These are phyloP conservation scores for Umbelopsis vinacea DNA, from an alignment of 192 early-diverging fungal genomes.

Conservation along the genomic window DNA sequence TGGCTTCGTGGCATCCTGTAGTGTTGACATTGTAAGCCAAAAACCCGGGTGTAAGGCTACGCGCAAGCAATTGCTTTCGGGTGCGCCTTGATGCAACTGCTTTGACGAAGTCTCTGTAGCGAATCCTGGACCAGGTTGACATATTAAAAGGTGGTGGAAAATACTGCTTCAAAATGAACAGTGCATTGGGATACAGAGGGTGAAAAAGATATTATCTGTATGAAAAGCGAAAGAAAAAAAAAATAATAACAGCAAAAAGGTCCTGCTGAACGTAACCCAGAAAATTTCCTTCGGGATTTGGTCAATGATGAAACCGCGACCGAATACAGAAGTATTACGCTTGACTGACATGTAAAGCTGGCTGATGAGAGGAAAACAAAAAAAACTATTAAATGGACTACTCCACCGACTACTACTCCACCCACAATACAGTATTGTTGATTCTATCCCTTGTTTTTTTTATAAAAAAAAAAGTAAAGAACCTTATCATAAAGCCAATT, in stretches of 20 bases:
- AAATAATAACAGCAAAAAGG: background rate
- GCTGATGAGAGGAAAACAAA: too few relatives aligned
- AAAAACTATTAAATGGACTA: too few relatives aligned
- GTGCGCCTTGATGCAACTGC: background rate
- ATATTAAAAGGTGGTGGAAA: background rate
- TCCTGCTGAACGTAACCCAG: background rate
- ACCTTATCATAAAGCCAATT: too few relatives aligned
- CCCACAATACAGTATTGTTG: too few relatives aligned
- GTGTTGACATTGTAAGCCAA: conserved; percentile 27
- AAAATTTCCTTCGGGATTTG: conserved; percentile 16
- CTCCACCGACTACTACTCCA: too few relatives aligned
- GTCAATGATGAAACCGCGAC: background rate
- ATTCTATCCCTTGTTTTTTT: too few relatives aligned
- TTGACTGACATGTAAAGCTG: too few relatives aligned
- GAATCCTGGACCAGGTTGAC: conserved; percentile 13
- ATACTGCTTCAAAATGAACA: conserved; percentile 4
- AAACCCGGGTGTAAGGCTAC: conserved; percentile 23
- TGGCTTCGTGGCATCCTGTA: conserved; percentile 19
- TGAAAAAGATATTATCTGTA: background rate
- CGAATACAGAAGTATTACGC: background rate
- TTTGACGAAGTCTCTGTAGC: background rate
- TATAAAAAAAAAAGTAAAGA: too few relatives aligned
- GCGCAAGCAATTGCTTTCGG: conserved; percentile 19
- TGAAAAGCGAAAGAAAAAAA: background rate
- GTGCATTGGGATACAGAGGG: background rate